Base-by-base conservation (phyloP, 2,329 filamentous ascomycete species). In the Fusarium foetens region DNA sequence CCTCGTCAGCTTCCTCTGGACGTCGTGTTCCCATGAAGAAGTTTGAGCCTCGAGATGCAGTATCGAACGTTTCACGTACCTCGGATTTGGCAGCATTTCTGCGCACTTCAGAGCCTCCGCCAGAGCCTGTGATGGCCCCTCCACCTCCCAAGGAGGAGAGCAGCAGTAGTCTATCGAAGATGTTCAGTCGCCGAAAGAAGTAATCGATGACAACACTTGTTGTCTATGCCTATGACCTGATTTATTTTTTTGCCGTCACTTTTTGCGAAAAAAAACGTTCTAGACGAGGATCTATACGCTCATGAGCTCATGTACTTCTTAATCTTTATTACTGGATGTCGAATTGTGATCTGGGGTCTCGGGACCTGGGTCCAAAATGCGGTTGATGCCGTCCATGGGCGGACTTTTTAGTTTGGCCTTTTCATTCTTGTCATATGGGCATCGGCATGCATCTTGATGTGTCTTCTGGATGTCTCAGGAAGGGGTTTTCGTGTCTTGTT, bases 51-150 rank as follows among this genome's bases (percentile, higher is more conserved):
- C 84, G 88, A 49, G 88, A 90, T 8, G 81, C 87, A 6, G 81
- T 83, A 39, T 80, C 79, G 11, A 81, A 81, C n/a, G 80, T 80
- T 46, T 92, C 81, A n/a, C 81, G 83, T 49, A 94, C 91, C 5
- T 87, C 88, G 23, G 92, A 94, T 55, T 81, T 95, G 48, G 92
- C 93, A 1, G 89, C 90, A 57, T 95, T 95, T 79, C 82, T 96
- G 36, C 88, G 87, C 58, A 89, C 90, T 75, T 92, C 91, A 19
- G 90, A 86, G 38, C 92, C 92, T 6, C 90, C 91, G 4, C 84
- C 86, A 19, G 75, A 80, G 29, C 71, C 79, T 31, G 64, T 77
- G 13, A 70, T 62, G 75, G 19, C 75, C 73, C 9, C 64, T 76
- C 11, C 64, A 77, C 78, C 79, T 13, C 57, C 76, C 3, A 79